These are phyloP conservation scores for Neoarthrinium moseri DNA, from an alignment of 2,329 filamentous ascomycete species.

Conservation along the genomic window DNA sequence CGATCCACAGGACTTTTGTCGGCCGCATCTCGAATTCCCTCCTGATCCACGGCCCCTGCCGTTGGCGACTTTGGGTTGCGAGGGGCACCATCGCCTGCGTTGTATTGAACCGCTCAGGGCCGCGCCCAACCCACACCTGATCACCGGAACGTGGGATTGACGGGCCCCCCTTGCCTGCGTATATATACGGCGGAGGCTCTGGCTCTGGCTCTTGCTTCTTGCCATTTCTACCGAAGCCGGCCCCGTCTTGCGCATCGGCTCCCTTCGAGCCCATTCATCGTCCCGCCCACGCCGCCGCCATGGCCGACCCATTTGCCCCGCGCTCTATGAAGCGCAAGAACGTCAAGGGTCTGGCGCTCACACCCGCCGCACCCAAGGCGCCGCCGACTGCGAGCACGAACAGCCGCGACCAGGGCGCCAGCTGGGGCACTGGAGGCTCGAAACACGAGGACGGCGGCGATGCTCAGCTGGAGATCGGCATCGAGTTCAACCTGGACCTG, in stretches of 20 bases:
- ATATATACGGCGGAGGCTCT: not conserved
- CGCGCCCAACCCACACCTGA: constrained; percentile 5
- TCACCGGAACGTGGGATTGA: constrained; percentile 1
- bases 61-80: constrained; percentile 1
- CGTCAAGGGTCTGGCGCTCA: constrained; percentile 90
- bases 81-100: constrained; percentile 5
- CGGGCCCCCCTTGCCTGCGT: not conserved
- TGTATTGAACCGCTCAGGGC: constrained; percentile 6
- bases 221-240: not conserved
- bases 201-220: not conserved
- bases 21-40: constrained; percentile 13
- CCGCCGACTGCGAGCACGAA: constrained; percentile 72
- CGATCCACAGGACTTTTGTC: too few species aligned
- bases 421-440: constrained; percentile 34
- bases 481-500: constrained; percentile 93
- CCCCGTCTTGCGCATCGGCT: not conserved
- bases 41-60: not conserved
- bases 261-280: constrained; percentile 1
- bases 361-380: constrained; percentile 71
- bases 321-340: constrained; percentile 98
- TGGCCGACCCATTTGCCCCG: constrained; percentile 63
- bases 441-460: constrained; percentile 50
- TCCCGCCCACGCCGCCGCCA: constrained; percentile 31
- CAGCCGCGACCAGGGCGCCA: constrained; percentile 57
- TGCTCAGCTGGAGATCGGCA: constrained; percentile 83